Percentiles rank a stretch among this genome's conserved stretches.
These are phyloP conservation scores for Geosiphon pyriformis DNA, from an alignment of 192 early-diverging fungal genomes.

Conservation along the genomic window DNA sequence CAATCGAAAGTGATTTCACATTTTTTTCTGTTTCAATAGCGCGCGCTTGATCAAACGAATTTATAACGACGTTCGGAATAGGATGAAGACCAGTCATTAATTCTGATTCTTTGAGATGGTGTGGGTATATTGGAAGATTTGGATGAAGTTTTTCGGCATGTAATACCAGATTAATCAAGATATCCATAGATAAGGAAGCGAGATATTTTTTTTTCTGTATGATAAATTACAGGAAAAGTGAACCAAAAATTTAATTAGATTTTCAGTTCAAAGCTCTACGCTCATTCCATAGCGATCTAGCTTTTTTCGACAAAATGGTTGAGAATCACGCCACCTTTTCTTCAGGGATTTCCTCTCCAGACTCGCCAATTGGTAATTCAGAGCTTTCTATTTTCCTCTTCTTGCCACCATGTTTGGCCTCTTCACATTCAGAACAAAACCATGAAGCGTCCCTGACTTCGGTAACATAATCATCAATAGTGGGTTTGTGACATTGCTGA, in stretches of 20 bases:
- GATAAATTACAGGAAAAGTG: not conserved
- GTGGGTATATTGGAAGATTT: slow-evolving; percentile 26
- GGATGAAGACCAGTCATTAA: not conserved
- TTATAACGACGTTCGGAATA: not conserved
- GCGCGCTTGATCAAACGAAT: not conserved
- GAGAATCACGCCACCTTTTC: slow-evolving; percentile 10
- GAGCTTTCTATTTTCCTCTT: slow-evolving; percentile 13
- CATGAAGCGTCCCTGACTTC: slow-evolving; percentile 25
- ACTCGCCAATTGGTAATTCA: slow-evolving; percentile 7
- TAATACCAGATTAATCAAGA: slow-evolving; percentile 27
- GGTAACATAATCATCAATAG: slow-evolving; percentile 22
- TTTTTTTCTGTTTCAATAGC: not conserved
- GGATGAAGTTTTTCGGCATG: slow-evolving; percentile 28
- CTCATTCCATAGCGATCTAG: no score
- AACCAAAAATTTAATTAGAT: not conserved
- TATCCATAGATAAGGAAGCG: slow-evolving; percentile 21
- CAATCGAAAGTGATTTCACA: not conserved
- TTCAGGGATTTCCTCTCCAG: slow-evolving; percentile 16
- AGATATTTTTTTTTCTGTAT: slow-evolving; percentile 26
- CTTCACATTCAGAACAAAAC: slow-evolving; percentile 26
- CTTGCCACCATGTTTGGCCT: not conserved
- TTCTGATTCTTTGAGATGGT: slow-evolving; percentile 18
- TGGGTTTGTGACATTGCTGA: slow-evolving; percentile 31
- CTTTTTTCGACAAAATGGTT: no score
- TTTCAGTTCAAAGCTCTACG: no score